Percentiles rank a stretch among this genome's conserved stretches.
phyloP scores from a whole-genome alignment of 1,284 basidiomycete genomes.

The Pulveroboletus sp. region DNA sequence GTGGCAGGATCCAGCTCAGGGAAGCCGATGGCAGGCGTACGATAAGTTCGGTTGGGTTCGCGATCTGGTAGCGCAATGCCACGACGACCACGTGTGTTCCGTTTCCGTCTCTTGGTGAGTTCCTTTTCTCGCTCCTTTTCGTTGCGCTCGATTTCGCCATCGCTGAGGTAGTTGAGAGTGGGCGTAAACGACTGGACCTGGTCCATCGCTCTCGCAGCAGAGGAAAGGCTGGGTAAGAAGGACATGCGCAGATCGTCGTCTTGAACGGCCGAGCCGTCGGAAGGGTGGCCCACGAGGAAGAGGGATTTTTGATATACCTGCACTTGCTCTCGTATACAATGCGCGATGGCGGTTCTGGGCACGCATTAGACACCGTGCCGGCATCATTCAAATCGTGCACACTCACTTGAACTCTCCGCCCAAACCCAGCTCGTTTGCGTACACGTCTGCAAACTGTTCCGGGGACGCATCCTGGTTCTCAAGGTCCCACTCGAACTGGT shows the following conservation, averaged over 20 bases:
- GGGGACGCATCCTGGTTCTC: slow-evolving; percentile 79
- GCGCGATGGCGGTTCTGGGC: slow-evolving; percentile 89
- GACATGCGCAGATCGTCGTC: slow-evolving; percentile 93
- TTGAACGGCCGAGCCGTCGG: slow-evolving; percentile 75
- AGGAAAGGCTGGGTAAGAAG: slow-evolving; percentile 80
- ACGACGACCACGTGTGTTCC: slow-evolving; percentile 85
- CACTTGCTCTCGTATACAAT: slow-evolving; percentile 95
- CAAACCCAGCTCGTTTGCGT: slow-evolving; percentile 86
- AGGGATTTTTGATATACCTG: slow-evolving; percentile 91
- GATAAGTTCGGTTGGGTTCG: slow-evolving; percentile 89
- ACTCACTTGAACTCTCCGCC: slow-evolving; percentile 89
- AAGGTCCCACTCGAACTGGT: slow-evolving; percentile 99
- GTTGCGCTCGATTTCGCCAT: slow-evolving; percentile 84
- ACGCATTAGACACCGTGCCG: slow-evolving; percentile 11
- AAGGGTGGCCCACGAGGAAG: slow-evolving; percentile 86
- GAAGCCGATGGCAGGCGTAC: slow-evolving; percentile 84
- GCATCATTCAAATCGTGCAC: background rate
- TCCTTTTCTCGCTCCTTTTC: slow-evolving; percentile 96
- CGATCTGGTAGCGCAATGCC: slow-evolving; percentile 92
- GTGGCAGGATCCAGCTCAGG: slow-evolving; percentile 73
- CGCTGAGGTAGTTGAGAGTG: slow-evolving; percentile 83
- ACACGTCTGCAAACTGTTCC: slow-evolving; percentile 90
- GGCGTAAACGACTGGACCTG: slow-evolving; percentile 85
- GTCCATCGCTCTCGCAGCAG: slow-evolving; percentile 71
- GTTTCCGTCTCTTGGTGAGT: slow-evolving; percentile 79